These are phyloP conservation scores for Lotus japonicus DNA, from an alignment of 306 rosid genomes.

Conservation along the genomic window DNA sequence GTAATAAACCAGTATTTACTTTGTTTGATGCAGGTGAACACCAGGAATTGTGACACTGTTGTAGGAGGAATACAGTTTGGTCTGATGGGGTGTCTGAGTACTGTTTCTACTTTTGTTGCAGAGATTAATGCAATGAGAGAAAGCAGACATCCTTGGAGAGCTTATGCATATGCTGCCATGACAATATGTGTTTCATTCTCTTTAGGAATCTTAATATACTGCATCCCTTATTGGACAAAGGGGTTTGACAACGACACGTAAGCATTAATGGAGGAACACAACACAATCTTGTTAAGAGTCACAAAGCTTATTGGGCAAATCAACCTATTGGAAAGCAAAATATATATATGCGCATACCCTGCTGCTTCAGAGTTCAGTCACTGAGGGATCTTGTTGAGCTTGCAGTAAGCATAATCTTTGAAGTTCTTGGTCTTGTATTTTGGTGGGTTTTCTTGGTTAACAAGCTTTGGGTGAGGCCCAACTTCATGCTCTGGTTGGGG, in stretches of 20 bases:
- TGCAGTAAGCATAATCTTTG: conserved; percentile 49
- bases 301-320: no score
- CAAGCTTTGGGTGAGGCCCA: no score
- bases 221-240: conserved; percentile 61
- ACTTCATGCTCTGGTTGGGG: no score
- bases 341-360: no score
- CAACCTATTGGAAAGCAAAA: no score
- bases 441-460: conserved; percentile 42
- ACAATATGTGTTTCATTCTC: conserved; percentile 51
- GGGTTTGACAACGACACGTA: conserved; percentile 30
- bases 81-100: conserved; percentile 75
- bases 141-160: conserved; percentile 64
- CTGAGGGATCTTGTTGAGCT: conserved; percentile 57
- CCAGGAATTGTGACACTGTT: conserved; percentile 43
- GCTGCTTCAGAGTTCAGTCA: conserved; percentile 13
- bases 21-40: conserved; percentile 47
- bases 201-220: conserved; percentile 59
- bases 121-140: conserved; percentile 83
- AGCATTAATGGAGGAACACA: neutral
- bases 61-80: conserved; percentile 62
- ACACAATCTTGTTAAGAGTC: neutral
- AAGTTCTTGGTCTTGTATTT: conserved; percentile 57
- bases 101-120: conserved; percentile 75
- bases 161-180: conserved; percentile 52
- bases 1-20: neutral